These are phyloP conservation scores for Ettlia oleoabundans DNA, from an alignment of 139 green algal genomes.

Conservation along the genomic window DNA sequence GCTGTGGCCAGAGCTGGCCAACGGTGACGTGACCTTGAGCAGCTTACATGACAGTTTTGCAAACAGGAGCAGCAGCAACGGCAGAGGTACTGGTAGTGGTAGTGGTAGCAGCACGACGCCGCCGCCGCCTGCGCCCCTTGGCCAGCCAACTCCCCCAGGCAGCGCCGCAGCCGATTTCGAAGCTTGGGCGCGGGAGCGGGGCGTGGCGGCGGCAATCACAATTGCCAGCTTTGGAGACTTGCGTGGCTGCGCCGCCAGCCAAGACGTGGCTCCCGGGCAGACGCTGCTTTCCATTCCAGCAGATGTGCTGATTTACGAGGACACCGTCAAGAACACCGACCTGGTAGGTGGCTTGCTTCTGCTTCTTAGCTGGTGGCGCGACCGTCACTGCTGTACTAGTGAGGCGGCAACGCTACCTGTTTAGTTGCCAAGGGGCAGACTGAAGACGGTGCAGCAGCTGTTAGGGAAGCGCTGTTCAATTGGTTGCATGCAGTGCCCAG, in stretches of 20 bases:
- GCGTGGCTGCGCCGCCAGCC: constrained; percentile 52
- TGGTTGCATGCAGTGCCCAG: no score
- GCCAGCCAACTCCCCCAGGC: not conserved
- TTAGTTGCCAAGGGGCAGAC: no score
- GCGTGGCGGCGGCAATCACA: constrained; percentile 5
- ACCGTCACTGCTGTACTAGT: no score
- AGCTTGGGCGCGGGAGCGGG: constrained; percentile 1
- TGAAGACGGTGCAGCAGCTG: no score
- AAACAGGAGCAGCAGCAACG: constrained; percentile 13
- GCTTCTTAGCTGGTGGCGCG: no score
- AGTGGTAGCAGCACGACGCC: no score
- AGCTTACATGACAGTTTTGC: no score
- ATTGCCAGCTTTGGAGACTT: constrained; percentile 38
- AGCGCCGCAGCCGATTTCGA: constrained; percentile 36
- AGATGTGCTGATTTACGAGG: constrained; percentile 61
- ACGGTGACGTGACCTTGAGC: not conserved
- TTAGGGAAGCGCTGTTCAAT: no score
- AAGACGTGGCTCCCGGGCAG: constrained; percentile 48
- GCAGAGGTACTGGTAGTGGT: not conserved
- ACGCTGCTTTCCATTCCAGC: constrained; percentile 51
- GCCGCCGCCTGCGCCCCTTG: not conserved
- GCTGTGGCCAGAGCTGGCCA: constrained; percentile 39
- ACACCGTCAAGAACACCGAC: constrained; percentile 60
- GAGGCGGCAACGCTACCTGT: no score
- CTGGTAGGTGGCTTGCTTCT: constrained; percentile 40